A percentile compares a stretch with the other conserved stretches of the same genome.
Conservation (phyloP, 169 alveolate genomes). For the Plasmodium gallinaceum region DNA sequence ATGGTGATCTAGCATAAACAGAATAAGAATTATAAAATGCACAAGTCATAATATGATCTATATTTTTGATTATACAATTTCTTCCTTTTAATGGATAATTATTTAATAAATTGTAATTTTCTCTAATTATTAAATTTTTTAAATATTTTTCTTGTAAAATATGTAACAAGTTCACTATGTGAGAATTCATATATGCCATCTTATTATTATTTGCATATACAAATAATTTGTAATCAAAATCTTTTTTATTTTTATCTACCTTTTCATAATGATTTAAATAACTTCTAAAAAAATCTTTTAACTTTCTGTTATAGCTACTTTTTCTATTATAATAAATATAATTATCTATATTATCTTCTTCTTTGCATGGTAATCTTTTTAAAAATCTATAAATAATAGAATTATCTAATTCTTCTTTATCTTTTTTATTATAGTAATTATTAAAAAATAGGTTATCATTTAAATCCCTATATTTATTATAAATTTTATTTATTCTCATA, state of each 20-base stretch:
- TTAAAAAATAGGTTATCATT: background rate
- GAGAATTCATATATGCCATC: constrained; percentile 47
- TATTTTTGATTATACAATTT: constrained; percentile 57
- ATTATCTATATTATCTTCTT: constrained; percentile 57
- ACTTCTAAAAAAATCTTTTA: background rate
- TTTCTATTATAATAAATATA: constrained; percentile 58
- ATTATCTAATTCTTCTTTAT: background rate
- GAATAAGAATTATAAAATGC: constrained; percentile 48
- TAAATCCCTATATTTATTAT: background rate
- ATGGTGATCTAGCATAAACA: constrained; percentile 43
- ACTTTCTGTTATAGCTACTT: background rate
- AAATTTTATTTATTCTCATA: constrained; percentile 13
- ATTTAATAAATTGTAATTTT: constrained; percentile 55
- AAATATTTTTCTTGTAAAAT: constrained; percentile 39
- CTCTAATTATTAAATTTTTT: constrained; percentile 45
- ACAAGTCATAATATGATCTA: constrained; percentile 36
- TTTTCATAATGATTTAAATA: constrained; percentile 52
- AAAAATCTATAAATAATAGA: constrained; percentile 35
- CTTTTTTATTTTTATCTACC: constrained; percentile 20
- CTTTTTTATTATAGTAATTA: background rate
- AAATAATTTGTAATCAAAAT: constrained; percentile 39
- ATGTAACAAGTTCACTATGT: constrained; percentile 23
- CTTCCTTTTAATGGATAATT: constrained; percentile 57
- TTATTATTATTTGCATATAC: constrained; percentile 31
- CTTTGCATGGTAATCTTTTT: constrained; percentile 56